These are phyloP conservation scores for Globisporangium emineosum DNA, from an alignment of 352 stramenopile genomes.

Conservation along the genomic window DNA sequence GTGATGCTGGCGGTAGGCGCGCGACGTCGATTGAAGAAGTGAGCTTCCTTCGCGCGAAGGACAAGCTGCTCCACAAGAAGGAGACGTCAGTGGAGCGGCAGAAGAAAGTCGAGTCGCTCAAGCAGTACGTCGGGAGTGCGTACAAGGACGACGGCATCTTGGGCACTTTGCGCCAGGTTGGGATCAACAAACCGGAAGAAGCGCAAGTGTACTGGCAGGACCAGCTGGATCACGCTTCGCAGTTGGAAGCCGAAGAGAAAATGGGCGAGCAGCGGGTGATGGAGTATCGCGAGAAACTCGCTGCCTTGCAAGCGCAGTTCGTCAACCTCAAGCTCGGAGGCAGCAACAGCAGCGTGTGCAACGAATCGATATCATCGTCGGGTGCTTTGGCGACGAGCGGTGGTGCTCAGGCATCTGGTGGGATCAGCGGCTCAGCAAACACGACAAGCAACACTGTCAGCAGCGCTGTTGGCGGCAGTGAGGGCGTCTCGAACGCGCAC, in stretches of 20 bases:
- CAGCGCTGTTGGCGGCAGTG: constrained; percentile 5
- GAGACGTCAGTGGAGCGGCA: constrained; percentile 54
- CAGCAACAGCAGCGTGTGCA: constrained; percentile 18
- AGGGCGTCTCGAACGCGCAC: constrained; percentile 26
- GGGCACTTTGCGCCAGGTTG: constrained; percentile 65
- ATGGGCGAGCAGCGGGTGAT: constrained; percentile 54
- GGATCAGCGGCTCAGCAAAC: not conserved
- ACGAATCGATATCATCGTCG: constrained; percentile 15
- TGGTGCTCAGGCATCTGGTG: not conserved
- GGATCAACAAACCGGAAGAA: constrained; percentile 76
- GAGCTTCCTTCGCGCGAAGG: constrained; percentile 60
- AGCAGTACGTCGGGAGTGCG: constrained; percentile 65
- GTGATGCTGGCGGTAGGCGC: not conserved
- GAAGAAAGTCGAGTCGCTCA: constrained; percentile 55
- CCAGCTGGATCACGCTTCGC: constrained; percentile 64
- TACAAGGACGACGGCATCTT: constrained; percentile 77
- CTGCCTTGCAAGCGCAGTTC: constrained; percentile 52
- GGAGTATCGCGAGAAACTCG: constrained; percentile 59
- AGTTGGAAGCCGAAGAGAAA: constrained; percentile 65
- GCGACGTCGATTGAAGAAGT: constrained; percentile 24
- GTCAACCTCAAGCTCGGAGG: constrained; percentile 73
- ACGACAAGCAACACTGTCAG: not conserved
- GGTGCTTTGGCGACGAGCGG: constrained; percentile 4
- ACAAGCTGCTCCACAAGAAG: constrained; percentile 77
- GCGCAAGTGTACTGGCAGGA: constrained; percentile 76